Evolutionary conservation across 2,329 filamentous ascomycete genomes (phyloP), one percentile per base, ranked within the genome.

Genomic region (Cryphonectria parasitica): DNA sequence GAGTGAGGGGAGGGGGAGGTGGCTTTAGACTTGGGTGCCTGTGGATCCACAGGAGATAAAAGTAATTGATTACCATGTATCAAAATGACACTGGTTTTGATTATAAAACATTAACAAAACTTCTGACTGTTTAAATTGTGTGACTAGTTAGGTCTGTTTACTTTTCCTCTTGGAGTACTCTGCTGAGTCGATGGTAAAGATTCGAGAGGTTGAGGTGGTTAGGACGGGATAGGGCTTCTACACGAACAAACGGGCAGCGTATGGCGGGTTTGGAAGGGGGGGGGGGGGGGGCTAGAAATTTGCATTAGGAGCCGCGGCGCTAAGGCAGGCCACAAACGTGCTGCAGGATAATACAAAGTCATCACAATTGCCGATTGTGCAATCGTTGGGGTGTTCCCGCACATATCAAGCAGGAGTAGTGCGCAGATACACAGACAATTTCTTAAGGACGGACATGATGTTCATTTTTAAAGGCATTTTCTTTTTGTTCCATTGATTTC

Each of bases 391-490:
- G 45, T 22, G 8, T 49, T 49, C 25, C 13, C 31, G 13, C 4
- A 28, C 54, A 17, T 7, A 41, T 4, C 17, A 34, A 41, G 22
- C 3, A 43, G 22, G 5, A 10, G 28, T n/a, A 63, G 4, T 25
- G 28, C 13, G 25, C 11, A 3, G 43, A 41, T 25, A 36, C 28
- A 60, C 39, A 17, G 36, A 39, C 36, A 54, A n/a, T n/a, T 43
- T 58, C 36, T n/a, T 41, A 41, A 63, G 64, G 70, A 66, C 67
- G 66, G 71, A 71, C 69, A 64, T 41, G 65, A 67, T 72, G 69
- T 71, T 72, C 71, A 72, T 72, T 70, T 72, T 67, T 69, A 31
- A 71, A 71, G 71, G 68, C 71, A 64, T 64, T 68, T 56, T 68
- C 45, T 72, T 71, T 68, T 72, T 68, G 31, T 71, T 69, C 69